Evolutionary conservation across 2,329 filamentous ascomycete species (phyloP).

Genomic region (Passalora sequoiae): DNA sequence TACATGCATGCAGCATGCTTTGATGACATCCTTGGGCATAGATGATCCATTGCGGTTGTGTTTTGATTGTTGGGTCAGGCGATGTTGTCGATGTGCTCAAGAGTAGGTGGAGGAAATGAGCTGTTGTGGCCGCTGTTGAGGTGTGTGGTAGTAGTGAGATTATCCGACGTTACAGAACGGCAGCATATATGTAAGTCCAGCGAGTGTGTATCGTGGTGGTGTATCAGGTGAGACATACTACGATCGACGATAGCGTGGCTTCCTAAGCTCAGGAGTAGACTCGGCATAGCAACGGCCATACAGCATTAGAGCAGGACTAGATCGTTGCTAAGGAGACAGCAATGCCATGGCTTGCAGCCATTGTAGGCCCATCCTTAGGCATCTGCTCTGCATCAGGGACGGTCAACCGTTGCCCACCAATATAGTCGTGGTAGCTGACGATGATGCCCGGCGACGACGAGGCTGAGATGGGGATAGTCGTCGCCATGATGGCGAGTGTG

Average conservation of each 20-base stretch:
- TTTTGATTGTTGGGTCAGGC: too few species aligned
- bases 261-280: background rate
- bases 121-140: background rate
- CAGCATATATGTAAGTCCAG: background rate
- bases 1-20: background rate
- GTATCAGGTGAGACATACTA: background rate
- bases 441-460: background rate
- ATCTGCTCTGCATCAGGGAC: background rate
- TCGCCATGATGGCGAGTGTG: background rate
- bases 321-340: background rate
- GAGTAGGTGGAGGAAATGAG: background rate
- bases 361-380: background rate
- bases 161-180: background rate
- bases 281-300: background rate
- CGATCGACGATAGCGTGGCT: background rate
- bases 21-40: background rate
- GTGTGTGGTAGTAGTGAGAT: background rate
- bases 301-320: background rate
- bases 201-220: background rate
- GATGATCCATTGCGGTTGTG: background rate
- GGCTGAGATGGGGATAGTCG: background rate
- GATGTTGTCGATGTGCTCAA: too few species aligned
- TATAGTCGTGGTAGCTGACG: background rate
- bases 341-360: background rate
- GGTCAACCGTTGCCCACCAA: background rate